Evolutionary conservation across 139 green algal species (phyloP).

Genomic region (Micractinium conductrix): DNA sequence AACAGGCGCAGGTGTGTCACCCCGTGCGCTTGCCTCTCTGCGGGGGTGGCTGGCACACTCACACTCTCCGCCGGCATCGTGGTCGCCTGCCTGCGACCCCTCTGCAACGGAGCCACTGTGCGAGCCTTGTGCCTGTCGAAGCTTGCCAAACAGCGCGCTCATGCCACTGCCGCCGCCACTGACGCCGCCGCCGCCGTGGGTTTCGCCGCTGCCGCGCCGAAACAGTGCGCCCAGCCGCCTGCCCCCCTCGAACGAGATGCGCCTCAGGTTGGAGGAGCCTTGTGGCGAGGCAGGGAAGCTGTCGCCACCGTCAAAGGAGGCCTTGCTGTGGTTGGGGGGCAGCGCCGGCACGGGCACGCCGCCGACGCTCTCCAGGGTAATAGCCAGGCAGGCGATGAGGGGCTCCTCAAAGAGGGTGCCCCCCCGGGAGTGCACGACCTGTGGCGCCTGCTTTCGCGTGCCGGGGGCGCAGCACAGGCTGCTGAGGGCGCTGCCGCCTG

Average conservation of each 20-base stretch:
- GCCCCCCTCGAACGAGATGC: conserved; percentile 1
- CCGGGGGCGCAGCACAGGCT: conserved; percentile 22
- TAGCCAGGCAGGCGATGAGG: conserved; percentile 34
- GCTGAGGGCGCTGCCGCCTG: not conserved
- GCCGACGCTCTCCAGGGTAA: conserved; percentile 15
- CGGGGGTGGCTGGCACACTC: too few relatives aligned
- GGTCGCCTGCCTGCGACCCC: conserved; percentile 10
- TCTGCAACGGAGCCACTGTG: too few relatives aligned
- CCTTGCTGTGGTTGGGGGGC: too few relatives aligned
- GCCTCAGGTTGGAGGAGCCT: too few relatives aligned
- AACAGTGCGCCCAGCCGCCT: too few relatives aligned
- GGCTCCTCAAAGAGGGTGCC: conserved; percentile 42
- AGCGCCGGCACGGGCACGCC: not conserved
- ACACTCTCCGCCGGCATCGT: conserved; percentile 5
- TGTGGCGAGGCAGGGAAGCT: not conserved
- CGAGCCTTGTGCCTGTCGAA: too few relatives aligned
- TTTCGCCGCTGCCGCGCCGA: not conserved
- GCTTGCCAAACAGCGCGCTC: not conserved
- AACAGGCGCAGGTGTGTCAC: too few relatives aligned
- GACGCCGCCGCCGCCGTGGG: not conserved
- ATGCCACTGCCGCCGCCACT: not conserved
- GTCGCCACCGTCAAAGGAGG: too few relatives aligned
- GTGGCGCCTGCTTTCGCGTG: conserved; percentile 22
- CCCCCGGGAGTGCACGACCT: conserved; percentile 22
- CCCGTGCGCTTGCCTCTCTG: too few relatives aligned